Base-by-base conservation (phyloP, 2,329 filamentous ascomycete species). In the Paraphaeosphaeria minitans region DNA sequence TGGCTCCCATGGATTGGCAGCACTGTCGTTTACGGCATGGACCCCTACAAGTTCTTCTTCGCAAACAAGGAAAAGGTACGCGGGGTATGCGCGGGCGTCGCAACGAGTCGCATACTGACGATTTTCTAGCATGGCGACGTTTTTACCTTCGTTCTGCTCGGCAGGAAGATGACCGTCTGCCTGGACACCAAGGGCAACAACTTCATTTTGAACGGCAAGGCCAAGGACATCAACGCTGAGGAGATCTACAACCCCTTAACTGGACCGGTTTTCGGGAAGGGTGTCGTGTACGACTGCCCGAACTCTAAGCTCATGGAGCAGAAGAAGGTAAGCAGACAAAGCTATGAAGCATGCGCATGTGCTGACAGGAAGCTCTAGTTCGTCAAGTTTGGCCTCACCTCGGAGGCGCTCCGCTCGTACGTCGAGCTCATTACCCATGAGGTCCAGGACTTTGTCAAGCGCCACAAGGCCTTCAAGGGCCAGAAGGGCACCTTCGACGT, bases 241-340 rank as follows among this genome's bases (percentile, higher is more conserved):
- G 92, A 97, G 71, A 91, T 96, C 64, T 96, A 96, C 79, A 89
- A 86, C 56, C 89, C 91, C 56, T 83, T 97, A 57, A 86, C 83
- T 24, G 87, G 85, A 6, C 86, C 86, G 46, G 85, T 88, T 3
- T 96, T 96, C 74, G 92, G 92, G 66, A 88, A 87, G 69, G 89
- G 93, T 79, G 92, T 96, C 27, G 91, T 96, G 55, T 96, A 96
- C 75, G 92, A 96, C 76, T 95, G 92, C 79, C 91, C 92, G 43
- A 96, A 96, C 75, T 84, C 91, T 58, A 96, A 96, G 80, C 85
- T 96, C 73, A 96, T 96, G 92, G 92, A 96, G 81, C 92, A 96
- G 83, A 96, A 96, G 83, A 95, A 94, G 87, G 91, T 93, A 76
- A 62, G 79, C 56, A 48, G 46, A 19, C 1, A 9, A 4, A 29